Evolutionary conservation across 257 asterid genomes (phyloP).

Genomic region (Knoxia roxburghii): DNA sequence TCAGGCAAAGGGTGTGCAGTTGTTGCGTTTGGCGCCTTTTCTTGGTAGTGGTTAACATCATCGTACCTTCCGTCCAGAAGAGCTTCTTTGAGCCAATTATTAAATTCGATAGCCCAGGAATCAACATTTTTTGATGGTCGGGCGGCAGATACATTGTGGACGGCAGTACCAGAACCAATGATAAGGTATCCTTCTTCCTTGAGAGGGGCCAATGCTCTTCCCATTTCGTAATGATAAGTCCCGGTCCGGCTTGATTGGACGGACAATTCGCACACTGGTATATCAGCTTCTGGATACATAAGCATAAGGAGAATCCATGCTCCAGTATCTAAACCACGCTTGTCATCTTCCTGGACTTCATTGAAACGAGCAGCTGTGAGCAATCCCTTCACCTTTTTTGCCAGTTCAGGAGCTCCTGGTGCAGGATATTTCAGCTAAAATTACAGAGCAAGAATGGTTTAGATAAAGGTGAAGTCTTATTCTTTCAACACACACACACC

Average conservation of each 20-base stretch:
- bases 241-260: slow-evolving; percentile 57
- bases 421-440: slow-evolving; percentile 63
- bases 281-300: too few relatives aligned
- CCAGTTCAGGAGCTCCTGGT: slow-evolving; percentile 73
- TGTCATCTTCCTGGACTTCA: slow-evolving; percentile 42
- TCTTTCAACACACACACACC: too few relatives aligned
- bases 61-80: slow-evolving; percentile 63
- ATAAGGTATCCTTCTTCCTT: slow-evolving; percentile 69
- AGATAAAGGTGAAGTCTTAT: too few relatives aligned
- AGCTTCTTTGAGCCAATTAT: slow-evolving; percentile 56
- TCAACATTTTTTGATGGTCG: slow-evolving; percentile 38
- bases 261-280: slow-evolving; percentile 76
- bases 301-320: slow-evolving; percentile 85
- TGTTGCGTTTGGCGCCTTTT: slow-evolving; percentile 59
- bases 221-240: slow-evolving; percentile 60
- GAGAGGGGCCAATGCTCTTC: slow-evolving; percentile 61
- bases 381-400: slow-evolving; percentile 48
- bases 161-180: slow-evolving; percentile 72
- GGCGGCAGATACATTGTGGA: slow-evolving; percentile 35
- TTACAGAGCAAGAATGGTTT: too few relatives aligned
- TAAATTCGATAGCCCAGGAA: slow-evolving; percentile 63
- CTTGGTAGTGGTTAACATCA: slow-evolving; percentile 49
- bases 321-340: slow-evolving; percentile 75
- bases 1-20: slow-evolving; percentile 65
- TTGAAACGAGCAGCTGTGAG: slow-evolving; percentile 46